phyloP scores from a whole-genome alignment of 352 stramenopile genomes.

The Pythium volutum region DNA sequence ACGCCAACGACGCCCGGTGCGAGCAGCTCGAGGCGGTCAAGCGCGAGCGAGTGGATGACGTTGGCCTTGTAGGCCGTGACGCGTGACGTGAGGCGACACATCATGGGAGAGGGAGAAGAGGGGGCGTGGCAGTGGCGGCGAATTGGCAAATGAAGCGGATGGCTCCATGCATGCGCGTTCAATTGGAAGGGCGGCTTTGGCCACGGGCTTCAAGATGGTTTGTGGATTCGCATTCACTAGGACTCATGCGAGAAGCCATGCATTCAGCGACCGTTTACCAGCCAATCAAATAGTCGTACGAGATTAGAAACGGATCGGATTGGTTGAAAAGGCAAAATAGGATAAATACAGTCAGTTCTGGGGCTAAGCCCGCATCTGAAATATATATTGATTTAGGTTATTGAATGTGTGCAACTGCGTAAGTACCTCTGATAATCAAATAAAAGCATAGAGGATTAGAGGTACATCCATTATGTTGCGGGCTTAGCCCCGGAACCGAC shows the following conservation, averaged over 20 bases:
- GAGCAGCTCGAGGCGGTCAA: constrained; percentile 60
- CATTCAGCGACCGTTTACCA: neutral
- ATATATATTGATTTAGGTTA: too few relatives aligned
- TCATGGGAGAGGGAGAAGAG: neutral
- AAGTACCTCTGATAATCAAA: too few relatives aligned
- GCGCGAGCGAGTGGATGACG: constrained; percentile 66
- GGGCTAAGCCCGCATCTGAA: too few relatives aligned
- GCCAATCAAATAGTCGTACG: neutral
- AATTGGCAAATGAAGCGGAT: constrained; percentile 2
- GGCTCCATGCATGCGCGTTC: neutral
- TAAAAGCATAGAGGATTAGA: too few relatives aligned
- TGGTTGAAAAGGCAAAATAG: too few relatives aligned
- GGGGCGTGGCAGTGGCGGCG: neutral
- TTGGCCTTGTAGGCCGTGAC: constrained; percentile 75
- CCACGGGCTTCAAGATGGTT: constrained; percentile 2
- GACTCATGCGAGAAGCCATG: neutral
- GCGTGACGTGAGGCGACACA: constrained; percentile 13
- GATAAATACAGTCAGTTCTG: neutral
- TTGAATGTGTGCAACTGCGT: too few relatives aligned
- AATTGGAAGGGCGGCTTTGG: too few relatives aligned
- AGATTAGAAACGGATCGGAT: neutral
- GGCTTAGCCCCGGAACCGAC: too few relatives aligned
- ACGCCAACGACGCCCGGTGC: constrained; percentile 64
- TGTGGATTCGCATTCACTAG: constrained; percentile 8
- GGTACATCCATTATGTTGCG: too few relatives aligned